Evolutionary conservation across 2,329 filamentous ascomycete genomes (phyloP), one percentile per base, ranked within the genome.

Genomic region (Nemania serpens): DNA sequence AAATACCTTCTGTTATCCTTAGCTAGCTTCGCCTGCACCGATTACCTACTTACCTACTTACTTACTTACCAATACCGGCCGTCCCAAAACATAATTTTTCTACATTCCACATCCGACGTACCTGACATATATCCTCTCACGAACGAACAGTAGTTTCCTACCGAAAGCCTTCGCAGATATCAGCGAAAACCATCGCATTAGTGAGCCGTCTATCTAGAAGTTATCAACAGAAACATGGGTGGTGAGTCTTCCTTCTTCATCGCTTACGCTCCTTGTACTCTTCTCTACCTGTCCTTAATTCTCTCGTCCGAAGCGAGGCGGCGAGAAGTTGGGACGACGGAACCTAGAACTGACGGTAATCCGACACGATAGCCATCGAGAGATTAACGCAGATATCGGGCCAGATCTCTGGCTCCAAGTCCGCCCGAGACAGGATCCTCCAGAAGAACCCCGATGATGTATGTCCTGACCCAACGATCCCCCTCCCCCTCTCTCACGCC

Each of bases 371-470:
- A 86, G 84, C 84, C 69, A 74, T 83, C 71, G 84, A 86, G 66
- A 78, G 84, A 77, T 77, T 87, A 62, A 78, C 81, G 54, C 84
- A 87, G 71, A 82, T 89, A 70, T 85, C 84, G 64, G 81, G 80
- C 79, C 86, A 89, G 80, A 77, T 89, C 71, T 70, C 78, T 61
- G 79, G 79, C 65, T 74, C 74, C 25, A 74, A 76, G 60, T 78
- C 79, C 65, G 76, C 79, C 51, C 77, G 78, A 63, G 83, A 84
- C 62, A 84, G 80, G 75, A 77, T 90, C 48, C 80, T 89, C 45
- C 78, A 88, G 75, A 89, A 90, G 80, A 82, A 81, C 74, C 80
- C 87, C 57, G 87, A 90, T 74, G 88, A 90, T 81, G 86, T 88
- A 78, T 51, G 63, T 65, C n/a, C 43, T 25, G 6, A 15, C 36